These are phyloP conservation scores for Acaromyces ingoldii DNA, from an alignment of 1,284 basidiomycete species.

Conservation along the genomic window DNA sequence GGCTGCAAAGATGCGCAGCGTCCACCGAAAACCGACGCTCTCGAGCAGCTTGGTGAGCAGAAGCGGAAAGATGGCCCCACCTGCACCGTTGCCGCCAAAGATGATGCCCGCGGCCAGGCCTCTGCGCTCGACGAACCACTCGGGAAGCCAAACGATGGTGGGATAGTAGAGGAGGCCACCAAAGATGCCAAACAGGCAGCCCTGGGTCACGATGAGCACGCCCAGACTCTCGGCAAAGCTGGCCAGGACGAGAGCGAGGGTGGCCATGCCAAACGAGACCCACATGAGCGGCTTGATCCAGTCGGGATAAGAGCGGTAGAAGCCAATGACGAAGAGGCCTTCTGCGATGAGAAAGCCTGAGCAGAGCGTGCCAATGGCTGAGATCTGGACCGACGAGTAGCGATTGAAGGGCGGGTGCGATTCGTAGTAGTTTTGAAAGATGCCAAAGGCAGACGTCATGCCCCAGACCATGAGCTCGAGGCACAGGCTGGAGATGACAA, in stretches of 20 bases:
- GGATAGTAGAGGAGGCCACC: constrained; percentile 4
- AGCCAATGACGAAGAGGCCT: not conserved
- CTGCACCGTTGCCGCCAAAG: constrained; percentile 24
- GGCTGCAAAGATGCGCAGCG: constrained; percentile 23
- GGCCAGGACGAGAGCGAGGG: constrained; percentile 23
- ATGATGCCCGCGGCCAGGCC: constrained; percentile 18
- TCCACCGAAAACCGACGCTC: constrained; percentile 28
- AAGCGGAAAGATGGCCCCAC: constrained; percentile 26
- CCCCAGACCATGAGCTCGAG: constrained; percentile 34
- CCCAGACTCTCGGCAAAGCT: constrained; percentile 25
- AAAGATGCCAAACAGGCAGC: constrained; percentile 3
- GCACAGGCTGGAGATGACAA: constrained; percentile 16
- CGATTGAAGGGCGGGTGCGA: constrained; percentile 22
- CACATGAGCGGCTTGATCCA: not conserved
- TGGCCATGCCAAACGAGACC: constrained; percentile 1
- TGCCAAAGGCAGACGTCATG: constrained; percentile 30
- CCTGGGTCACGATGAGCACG: constrained; percentile 9
- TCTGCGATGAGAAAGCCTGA: not conserved
- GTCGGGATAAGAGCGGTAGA: not conserved
- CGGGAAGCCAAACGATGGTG: constrained; percentile 8
- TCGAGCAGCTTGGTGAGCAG: constrained; percentile 19
- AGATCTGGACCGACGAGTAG: constrained; percentile 16
- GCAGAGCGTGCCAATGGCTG: constrained; percentile 12
- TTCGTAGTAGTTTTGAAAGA: constrained; percentile 35
- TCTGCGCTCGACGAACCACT: constrained; percentile 10